Evolutionary conservation across 768 basidiomycete species (phyloP).

Genomic region (Mycena rosella): DNA sequence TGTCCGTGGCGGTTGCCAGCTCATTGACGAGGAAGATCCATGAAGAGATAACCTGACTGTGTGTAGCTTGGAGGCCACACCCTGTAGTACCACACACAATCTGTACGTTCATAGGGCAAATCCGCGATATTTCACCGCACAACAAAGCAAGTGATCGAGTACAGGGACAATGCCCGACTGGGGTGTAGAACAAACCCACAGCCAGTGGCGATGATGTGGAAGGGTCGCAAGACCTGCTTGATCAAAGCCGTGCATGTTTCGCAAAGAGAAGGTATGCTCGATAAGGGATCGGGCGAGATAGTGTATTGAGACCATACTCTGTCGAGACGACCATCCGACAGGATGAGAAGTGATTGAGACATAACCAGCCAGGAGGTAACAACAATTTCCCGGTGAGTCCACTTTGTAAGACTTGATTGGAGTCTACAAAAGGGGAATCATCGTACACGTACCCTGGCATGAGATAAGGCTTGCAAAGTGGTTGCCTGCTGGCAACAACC

Average conservation of each 20-base stretch:
- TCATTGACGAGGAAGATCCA: too few relatives aligned
- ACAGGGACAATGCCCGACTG: neutral
- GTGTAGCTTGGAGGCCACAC: too few relatives aligned
- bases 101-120: too few relatives aligned
- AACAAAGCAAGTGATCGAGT: neutral
- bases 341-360: neutral
- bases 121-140: too few relatives aligned
- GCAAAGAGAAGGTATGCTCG: neutral
- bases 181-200: neutral
- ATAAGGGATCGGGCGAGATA: neutral
- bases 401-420: too few relatives aligned
- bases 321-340: neutral
- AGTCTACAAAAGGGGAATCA: too few relatives aligned
- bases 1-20: too few relatives aligned
- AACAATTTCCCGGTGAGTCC: neutral
- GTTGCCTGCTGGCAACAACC: too few relatives aligned
- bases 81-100: too few relatives aligned
- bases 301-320: neutral
- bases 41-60: too few relatives aligned
- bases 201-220: neutral
- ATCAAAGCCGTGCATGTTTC: neutral
- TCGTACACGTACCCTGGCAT: too few relatives aligned
- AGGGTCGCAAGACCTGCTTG: neutral
- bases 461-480: too few relatives aligned
- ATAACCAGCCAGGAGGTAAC: conserved; percentile 7